Evolutionary conservation across 331 rosid genomes (phyloP).

Genomic region (Quercus phellos): DNA sequence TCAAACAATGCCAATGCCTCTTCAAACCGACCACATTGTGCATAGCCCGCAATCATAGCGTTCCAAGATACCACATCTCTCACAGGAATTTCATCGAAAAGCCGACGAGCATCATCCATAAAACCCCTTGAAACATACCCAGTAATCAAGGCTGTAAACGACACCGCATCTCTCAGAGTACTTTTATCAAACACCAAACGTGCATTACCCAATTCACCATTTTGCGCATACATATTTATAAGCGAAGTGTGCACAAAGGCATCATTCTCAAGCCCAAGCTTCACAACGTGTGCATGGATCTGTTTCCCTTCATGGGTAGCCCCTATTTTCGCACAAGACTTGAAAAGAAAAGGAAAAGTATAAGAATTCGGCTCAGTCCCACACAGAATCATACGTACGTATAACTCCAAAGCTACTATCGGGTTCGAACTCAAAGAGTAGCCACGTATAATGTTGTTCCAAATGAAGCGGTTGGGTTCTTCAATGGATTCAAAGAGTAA

Average conservation of each 20-base stretch:
- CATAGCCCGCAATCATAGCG: slow-evolving; percentile 81
- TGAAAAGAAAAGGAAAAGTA: slow-evolving; percentile 67
- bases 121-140: slow-evolving; percentile 52
- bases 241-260: slow-evolving; percentile 60
- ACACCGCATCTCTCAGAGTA: slow-evolving; percentile 48
- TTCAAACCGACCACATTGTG: slow-evolving; percentile 45
- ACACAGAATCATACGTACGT: slow-evolving; percentile 34
- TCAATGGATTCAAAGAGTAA: slow-evolving; percentile 35
- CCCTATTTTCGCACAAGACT: slow-evolving; percentile 45
- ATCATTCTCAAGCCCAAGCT: slow-evolving; percentile 49
- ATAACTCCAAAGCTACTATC: slow-evolving; percentile 31
- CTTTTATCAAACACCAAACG: slow-evolving; percentile 63
- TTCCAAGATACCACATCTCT: slow-evolving; percentile 81
- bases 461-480: slow-evolving; percentile 40
- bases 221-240: slow-evolving; percentile 53
- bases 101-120: slow-evolving; percentile 50
- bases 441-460: slow-evolving; percentile 72
- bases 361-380: slow-evolving; percentile 61
- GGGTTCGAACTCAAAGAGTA: slow-evolving; percentile 38
- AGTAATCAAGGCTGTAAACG: slow-evolving; percentile 70
- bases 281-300: slow-evolving; percentile 57
- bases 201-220: slow-evolving; percentile 44
- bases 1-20: slow-evolving; percentile 54
- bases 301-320: slow-evolving; percentile 57
- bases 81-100: slow-evolving; percentile 52